phyloP scores from a whole-genome alignment of 2,329 filamentous ascomycete genomes.

The Cryphonectria nitschkei region DNA sequence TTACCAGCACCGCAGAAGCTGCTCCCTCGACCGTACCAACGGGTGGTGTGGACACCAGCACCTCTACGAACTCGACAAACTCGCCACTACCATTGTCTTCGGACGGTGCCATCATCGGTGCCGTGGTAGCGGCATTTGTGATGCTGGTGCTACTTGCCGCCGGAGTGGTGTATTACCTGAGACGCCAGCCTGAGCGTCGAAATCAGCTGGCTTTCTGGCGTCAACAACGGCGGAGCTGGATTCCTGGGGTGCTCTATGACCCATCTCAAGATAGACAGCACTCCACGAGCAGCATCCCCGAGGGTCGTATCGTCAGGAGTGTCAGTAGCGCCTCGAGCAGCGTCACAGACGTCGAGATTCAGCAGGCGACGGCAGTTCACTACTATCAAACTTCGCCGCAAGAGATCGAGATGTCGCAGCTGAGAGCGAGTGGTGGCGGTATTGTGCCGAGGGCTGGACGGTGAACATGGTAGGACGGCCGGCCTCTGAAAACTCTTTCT shows the following conservation, averaged over 20 bases:
- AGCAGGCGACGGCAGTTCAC: constrained; percentile 1
- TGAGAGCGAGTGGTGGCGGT: neutral
- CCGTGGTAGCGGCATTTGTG: neutral
- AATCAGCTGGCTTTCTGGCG: constrained; percentile 3
- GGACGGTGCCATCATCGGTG: neutral
- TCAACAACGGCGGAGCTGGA: neutral
- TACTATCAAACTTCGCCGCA: neutral
- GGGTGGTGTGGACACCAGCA: neutral
- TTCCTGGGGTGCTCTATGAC: neutral
- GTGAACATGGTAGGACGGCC: neutral
- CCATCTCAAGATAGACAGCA: neutral
- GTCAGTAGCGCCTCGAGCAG: constrained; percentile 8
- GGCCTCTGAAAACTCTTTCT: neutral
- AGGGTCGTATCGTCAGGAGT: neutral
- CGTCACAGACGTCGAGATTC: neutral
- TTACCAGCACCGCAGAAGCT: neutral
- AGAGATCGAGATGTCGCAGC: constrained; percentile 2
- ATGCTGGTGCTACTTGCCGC: neutral
- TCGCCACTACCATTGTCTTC: neutral
- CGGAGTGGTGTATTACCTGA: neutral
- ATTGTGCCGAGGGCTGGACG: neutral
- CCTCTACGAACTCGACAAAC: neutral
- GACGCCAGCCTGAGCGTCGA: neutral
- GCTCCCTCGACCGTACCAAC: neutral
- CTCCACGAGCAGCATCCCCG: neutral